These are phyloP conservation scores for Mucor piriformis DNA, from an alignment of 371 early-diverging fungal species.

Conservation along the genomic window DNA sequence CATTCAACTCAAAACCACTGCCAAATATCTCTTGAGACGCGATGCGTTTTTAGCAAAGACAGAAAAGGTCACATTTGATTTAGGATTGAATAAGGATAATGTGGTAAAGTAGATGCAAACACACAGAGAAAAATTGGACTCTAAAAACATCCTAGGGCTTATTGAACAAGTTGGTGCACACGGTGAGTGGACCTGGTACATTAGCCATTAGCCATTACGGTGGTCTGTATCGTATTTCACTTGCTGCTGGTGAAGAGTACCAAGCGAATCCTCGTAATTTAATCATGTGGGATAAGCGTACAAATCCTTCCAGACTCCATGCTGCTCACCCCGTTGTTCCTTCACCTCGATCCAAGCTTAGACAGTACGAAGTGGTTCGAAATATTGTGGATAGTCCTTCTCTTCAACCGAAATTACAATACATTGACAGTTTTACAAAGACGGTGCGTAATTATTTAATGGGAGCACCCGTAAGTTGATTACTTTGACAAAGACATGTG, in stretches of 20 bases:
- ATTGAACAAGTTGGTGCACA: constrained; percentile 65
- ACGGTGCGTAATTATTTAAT: constrained; percentile 43
- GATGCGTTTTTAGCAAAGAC: constrained; percentile 72
- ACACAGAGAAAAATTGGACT: neutral
- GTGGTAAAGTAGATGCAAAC: constrained; percentile 14
- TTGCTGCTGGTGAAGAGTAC: constrained; percentile 72
- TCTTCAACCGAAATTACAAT: constrained; percentile 50
- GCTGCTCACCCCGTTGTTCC: constrained; percentile 35
- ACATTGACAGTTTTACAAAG: constrained; percentile 31
- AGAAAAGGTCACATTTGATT: constrained; percentile 61
- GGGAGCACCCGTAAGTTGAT: constrained; percentile 59
- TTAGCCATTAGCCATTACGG: constrained; percentile 74
- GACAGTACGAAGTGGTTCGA: constrained; percentile 41
- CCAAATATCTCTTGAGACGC: constrained; percentile 70
- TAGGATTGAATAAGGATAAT: constrained; percentile 41
- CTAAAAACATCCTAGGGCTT: constrained; percentile 48
- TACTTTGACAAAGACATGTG: neutral
- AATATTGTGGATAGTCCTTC: constrained; percentile 54
- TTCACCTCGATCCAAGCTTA: constrained; percentile 39
- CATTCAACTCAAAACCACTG: constrained; percentile 61
- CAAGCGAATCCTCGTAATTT: constrained; percentile 70
- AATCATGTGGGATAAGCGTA: constrained; percentile 60
- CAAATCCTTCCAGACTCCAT: constrained; percentile 41
- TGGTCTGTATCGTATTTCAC: constrained; percentile 71
- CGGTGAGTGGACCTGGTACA: constrained; percentile 71